Conservation (phyloP, 208 protist genomes). For the Wallacemonas rigidus region DNA sequence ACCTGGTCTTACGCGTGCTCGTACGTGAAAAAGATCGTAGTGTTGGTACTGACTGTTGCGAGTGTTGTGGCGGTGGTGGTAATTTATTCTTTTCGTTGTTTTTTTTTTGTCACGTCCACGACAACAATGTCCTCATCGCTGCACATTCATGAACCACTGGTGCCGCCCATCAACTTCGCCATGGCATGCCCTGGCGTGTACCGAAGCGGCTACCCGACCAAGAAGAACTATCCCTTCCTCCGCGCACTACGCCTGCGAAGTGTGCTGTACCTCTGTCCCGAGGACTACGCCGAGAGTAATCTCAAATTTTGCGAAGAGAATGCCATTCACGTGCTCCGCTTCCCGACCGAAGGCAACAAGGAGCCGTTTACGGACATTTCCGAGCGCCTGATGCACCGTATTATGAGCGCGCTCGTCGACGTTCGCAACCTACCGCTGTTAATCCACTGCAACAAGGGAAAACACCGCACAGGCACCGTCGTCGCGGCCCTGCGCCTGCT, state of each 20-base stretch:
- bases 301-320: conserved; percentile 93
- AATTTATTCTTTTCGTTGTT: conserved; percentile 10
- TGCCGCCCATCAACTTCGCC: conserved; percentile 94
- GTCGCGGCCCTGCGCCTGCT: conserved; percentile 92
- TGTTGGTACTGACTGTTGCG: too few relatives aligned
- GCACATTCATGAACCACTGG: conserved; percentile 54
- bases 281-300: conserved; percentile 94
- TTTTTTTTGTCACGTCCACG: conserved; percentile 1
- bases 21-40: too few relatives aligned
- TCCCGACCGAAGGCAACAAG: conserved; percentile 96
- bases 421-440: conserved; percentile 94
- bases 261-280: conserved; percentile 94
- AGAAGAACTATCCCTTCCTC: conserved; percentile 97
- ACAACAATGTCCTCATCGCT: background rate
- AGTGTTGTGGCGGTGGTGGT: too few relatives aligned
- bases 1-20: too few relatives aligned
- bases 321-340: conserved; percentile 84
- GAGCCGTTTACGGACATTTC: conserved; percentile 98
- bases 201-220: conserved; percentile 95
- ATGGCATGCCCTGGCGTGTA: conserved; percentile 97
- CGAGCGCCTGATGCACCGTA: conserved; percentile 89
- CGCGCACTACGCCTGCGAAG: conserved; percentile 93
- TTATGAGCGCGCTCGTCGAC: conserved; percentile 83
- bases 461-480: conserved; percentile 96
- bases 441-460: conserved; percentile 98